Conservation (phyloP, 331 rosid species). For the Arachis monticola region DNA sequence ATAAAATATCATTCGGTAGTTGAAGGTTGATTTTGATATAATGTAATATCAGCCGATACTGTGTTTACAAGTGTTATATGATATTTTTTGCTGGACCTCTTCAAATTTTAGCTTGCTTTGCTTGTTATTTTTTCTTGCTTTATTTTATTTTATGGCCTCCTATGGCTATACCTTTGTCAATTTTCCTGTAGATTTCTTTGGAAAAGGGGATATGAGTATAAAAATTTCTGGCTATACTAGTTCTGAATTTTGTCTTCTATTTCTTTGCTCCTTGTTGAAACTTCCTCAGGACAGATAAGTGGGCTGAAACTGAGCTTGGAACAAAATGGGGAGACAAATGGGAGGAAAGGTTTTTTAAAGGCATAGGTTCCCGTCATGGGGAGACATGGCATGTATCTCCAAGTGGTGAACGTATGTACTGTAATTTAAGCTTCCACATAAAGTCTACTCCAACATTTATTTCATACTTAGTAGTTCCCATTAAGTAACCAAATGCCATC, state of each 20-base stretch:
- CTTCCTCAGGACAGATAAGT: conserved; percentile 92
- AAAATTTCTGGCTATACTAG: background rate
- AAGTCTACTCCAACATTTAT: conserved; percentile 11
- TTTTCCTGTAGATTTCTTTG: conserved; percentile 30
- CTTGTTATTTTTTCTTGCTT: background rate
- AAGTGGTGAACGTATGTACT: conserved; percentile 75
- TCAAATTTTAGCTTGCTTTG: background rate
- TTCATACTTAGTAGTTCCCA: conserved; percentile 21
- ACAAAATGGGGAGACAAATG: conserved; percentile 99
- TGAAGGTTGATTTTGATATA: conserved; percentile 36
- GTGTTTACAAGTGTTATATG: conserved; percentile 10
- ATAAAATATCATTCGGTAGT: conserved; percentile 9
- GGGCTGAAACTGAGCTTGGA: conserved; percentile 97
- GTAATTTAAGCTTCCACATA: conserved; percentile 12
- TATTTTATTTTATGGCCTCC: background rate
- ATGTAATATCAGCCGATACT: conserved; percentile 17
- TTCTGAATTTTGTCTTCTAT: conserved; percentile 37
- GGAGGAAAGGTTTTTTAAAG: conserved; percentile 95
- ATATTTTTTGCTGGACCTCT: background rate
- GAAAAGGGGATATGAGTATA: conserved; percentile 9
- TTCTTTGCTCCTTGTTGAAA: conserved; percentile 38
- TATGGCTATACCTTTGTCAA: background rate
- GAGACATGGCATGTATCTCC: conserved; percentile 99
- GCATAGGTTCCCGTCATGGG: conserved; percentile 96
- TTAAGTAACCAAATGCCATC: conserved; percentile 15